Evolutionary conservation across 148 eudicot species (phyloP).

Genomic region (Nepenthes mirabilis): DNA sequence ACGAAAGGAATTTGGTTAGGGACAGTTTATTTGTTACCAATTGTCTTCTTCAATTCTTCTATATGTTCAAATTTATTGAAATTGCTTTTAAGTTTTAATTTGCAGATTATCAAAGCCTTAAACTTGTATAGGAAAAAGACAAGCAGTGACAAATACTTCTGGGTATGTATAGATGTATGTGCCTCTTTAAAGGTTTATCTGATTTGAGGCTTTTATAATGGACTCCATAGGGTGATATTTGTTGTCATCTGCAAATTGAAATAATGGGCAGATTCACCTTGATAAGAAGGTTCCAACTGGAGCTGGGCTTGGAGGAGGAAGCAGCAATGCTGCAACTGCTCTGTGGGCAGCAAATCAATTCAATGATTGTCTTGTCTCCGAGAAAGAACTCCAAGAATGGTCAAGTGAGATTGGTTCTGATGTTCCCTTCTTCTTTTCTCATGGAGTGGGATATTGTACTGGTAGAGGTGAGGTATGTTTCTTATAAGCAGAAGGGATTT

Average conservation of each 20-base stretch:
- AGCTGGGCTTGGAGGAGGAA: conserved; percentile 97
- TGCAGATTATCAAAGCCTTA: conserved; percentile 85
- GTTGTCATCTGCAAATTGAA: conserved; percentile 1
- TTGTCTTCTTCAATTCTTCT: conserved; percentile 4
- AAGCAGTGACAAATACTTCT: conserved; percentile 67
- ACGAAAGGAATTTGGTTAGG: conserved; percentile 81
- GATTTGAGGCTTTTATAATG: neutral
- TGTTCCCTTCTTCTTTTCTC: conserved; percentile 90
- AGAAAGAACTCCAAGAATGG: conserved; percentile 89
- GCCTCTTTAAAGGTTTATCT: neutral
- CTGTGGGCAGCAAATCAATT: conserved; percentile 98
- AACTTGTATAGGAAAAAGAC: conserved; percentile 81
- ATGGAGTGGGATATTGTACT: conserved; percentile 91
- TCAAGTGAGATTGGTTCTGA: conserved; percentile 97
- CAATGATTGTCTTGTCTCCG: conserved; percentile 71
- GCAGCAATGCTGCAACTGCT: conserved; percentile 97
- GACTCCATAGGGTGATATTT: neutral
- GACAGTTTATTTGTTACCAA: neutral
- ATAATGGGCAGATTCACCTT: conserved; percentile 58
- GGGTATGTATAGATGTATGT: conserved; percentile 34
- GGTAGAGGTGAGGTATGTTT: conserved; percentile 92
- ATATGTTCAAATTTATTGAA: conserved; percentile 3
- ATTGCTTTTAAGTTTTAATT: conserved; percentile 6
- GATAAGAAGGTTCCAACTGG: conserved; percentile 98
- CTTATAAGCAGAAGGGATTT: neutral